phyloP scores from a whole-genome alignment of 2,329 filamentous ascomycete species.

The Lachnellula hyalina region DNA sequence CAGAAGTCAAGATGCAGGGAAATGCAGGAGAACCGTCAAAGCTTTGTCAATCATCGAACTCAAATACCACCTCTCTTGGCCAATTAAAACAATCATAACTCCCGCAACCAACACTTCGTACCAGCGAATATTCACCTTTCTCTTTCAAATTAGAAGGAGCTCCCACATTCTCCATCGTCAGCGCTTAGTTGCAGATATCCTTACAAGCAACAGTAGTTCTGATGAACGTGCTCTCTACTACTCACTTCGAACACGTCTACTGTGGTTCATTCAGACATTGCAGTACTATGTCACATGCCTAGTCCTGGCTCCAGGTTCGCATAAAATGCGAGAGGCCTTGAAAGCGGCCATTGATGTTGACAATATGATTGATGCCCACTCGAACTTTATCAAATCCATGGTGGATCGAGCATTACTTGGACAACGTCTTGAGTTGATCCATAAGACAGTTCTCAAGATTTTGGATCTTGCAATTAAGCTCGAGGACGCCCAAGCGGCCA shows the following conservation, averaged over 20 bases:
- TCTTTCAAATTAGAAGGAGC: slow-evolving; percentile 73
- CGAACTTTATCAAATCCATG: slow-evolving; percentile 55
- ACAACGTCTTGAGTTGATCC: slow-evolving; percentile 62
- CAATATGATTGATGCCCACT: slow-evolving; percentile 69
- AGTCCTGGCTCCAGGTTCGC: slow-evolving; percentile 58
- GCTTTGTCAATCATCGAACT: slow-evolving; percentile 59
- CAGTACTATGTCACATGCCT: slow-evolving; percentile 72
- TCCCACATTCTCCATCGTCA: slow-evolving; percentile 58
- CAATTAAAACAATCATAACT: slow-evolving; percentile 67
- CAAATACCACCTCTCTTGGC: slow-evolving; percentile 63
- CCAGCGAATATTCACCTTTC: slow-evolving; percentile 66
- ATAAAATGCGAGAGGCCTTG: slow-evolving; percentile 53
- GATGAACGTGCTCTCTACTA: slow-evolving; percentile 48
- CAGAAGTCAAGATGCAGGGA: slow-evolving; percentile 38
- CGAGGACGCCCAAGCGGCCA: slow-evolving; percentile 50
- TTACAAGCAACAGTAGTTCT: slow-evolving; percentile 34
- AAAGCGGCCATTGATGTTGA: slow-evolving; percentile 66
- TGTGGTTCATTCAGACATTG: slow-evolving; percentile 73
- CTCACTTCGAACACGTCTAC: slow-evolving; percentile 59
- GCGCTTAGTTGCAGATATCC: slow-evolving; percentile 39
- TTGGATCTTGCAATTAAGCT: slow-evolving; percentile 71
- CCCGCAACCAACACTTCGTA: slow-evolving; percentile 60
- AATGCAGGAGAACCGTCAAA: slow-evolving; percentile 53
- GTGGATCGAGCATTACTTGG: slow-evolving; percentile 66
- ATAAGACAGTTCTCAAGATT: slow-evolving; percentile 66